phyloP scores from a whole-genome alignment of 371 early-diverging fungal species.

The Apophysomyces elegans region DNA sequence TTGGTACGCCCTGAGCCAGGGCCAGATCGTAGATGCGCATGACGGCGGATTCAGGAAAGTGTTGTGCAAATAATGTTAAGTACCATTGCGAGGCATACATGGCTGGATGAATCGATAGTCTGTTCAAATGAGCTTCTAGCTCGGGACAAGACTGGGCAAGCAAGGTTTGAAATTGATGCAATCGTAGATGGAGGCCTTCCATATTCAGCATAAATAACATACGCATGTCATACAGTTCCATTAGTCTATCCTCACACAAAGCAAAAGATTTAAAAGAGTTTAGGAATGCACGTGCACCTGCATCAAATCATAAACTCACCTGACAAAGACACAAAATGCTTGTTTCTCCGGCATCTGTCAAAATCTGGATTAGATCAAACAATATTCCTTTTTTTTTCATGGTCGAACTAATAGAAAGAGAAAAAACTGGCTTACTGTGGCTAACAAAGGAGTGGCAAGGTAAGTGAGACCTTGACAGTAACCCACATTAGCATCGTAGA shows the following conservation, averaged over 20 bases:
- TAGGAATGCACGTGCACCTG: not conserved
- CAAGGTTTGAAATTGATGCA: conserved; percentile 85
- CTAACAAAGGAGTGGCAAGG: conserved; percentile 81
- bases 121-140: conserved; percentile 69
- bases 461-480: conserved; percentile 92
- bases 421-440: conserved; percentile 60
- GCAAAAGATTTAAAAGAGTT: not conserved
- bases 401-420: no score
- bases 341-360: conserved; percentile 86
- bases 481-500: conserved; percentile 90
- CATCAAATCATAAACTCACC: conserved; percentile 24
- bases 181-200: conserved; percentile 78
- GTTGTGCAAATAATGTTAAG: conserved; percentile 89
- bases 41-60: conserved; percentile 78
- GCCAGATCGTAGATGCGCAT: conserved; percentile 88
- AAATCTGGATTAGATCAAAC: conserved; percentile 11
- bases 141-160: conserved; percentile 78
- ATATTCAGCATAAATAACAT: conserved; percentile 76
- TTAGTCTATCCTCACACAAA: conserved; percentile 53
- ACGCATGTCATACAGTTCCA: conserved; percentile 85
- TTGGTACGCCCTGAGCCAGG: conserved; percentile 83
- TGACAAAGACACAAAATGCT: conserved; percentile 84
- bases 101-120: conserved; percentile 74
- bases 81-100: conserved; percentile 95
- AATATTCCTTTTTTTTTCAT: not conserved